Conservation (phyloP, 164 flowering plant species). For the Pachysandra terminalis region DNA sequence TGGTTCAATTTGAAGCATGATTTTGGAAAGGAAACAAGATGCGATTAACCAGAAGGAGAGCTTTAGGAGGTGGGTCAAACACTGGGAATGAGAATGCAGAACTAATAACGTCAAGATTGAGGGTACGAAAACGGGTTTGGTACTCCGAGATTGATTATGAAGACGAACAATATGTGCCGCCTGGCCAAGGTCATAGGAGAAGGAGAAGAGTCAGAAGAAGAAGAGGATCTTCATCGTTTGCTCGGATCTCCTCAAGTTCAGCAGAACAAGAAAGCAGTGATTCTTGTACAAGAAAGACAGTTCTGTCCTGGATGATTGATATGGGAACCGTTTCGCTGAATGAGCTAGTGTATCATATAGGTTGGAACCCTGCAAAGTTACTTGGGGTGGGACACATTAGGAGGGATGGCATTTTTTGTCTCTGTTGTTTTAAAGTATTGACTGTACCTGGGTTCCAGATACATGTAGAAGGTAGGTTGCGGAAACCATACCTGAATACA, state of each 20-base stretch:
- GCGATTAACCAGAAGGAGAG: too few relatives aligned
- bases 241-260: not conserved
- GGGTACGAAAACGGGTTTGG: too few relatives aligned
- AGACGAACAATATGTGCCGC: not conserved
- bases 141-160: too few relatives aligned
- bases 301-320: not conserved
- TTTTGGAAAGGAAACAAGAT: too few relatives aligned
- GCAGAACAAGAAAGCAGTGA: too few relatives aligned
- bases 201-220: not conserved
- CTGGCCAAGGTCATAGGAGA: not conserved
- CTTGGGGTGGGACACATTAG: not conserved
- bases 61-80: too few relatives aligned
- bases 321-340: not conserved
- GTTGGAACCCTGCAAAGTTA: not conserved
- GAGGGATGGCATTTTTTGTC: slow-evolving; percentile 22
- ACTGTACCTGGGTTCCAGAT: slow-evolving; percentile 17
- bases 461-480: slow-evolving; percentile 13
- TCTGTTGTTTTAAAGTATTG: slow-evolving; percentile 19
- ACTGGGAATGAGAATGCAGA: too few relatives aligned
- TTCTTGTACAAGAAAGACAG: not conserved
- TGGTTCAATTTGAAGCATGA: too few relatives aligned
- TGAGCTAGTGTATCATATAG: not conserved
- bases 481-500: slow-evolving; percentile 20
- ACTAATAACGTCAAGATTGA: too few relatives aligned
- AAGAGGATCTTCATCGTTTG: not conserved